These are phyloP conservation scores for Vanderwaltozyma polyspora DNA, from an alignment of 805 yeast genomes.

Conservation along the genomic window DNA sequence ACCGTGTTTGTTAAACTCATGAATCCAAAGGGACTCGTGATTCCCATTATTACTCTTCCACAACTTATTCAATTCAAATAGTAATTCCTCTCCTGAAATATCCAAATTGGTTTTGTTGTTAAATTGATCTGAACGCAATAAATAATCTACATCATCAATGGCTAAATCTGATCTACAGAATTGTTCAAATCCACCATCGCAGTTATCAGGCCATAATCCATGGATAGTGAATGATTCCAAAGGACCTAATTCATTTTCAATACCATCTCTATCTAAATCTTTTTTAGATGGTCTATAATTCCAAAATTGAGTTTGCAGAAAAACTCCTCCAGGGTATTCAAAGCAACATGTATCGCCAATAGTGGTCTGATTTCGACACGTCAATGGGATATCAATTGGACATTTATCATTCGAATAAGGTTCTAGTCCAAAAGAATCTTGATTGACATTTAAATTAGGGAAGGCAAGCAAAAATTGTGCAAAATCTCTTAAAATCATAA, in stretches of 20 bases:
- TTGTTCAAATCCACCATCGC: constrained; percentile 73
- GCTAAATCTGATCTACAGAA: constrained; percentile 58
- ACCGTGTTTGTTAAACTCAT: constrained; percentile 90
- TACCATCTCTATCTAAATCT: constrained; percentile 13
- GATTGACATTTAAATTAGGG: background rate
- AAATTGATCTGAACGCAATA: constrained; percentile 29
- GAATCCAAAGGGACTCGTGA: constrained; percentile 70
- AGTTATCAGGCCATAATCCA: constrained; percentile 83
- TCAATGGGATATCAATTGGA: constrained; percentile 46
- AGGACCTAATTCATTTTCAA: constrained; percentile 42
- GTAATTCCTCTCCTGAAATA: constrained; percentile 40
- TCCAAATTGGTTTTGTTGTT: constrained; percentile 10
- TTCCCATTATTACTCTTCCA: constrained; percentile 71
- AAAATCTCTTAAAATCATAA: background rate
- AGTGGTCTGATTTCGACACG: constrained; percentile 48
- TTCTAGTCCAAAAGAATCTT: background rate
- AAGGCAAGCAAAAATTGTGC: background rate
- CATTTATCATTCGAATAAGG: constrained; percentile 33
- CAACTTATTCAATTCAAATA: constrained; percentile 41
- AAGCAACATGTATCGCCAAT: constrained; percentile 65
- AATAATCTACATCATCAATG: constrained; percentile 38
- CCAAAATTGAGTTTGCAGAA: constrained; percentile 88
- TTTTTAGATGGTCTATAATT: constrained; percentile 55
- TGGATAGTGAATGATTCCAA: constrained; percentile 64
- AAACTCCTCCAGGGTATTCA: constrained; percentile 76